Conservation (phyloP, 139 green algal genomes). For the Eudorina sp. region DNA sequence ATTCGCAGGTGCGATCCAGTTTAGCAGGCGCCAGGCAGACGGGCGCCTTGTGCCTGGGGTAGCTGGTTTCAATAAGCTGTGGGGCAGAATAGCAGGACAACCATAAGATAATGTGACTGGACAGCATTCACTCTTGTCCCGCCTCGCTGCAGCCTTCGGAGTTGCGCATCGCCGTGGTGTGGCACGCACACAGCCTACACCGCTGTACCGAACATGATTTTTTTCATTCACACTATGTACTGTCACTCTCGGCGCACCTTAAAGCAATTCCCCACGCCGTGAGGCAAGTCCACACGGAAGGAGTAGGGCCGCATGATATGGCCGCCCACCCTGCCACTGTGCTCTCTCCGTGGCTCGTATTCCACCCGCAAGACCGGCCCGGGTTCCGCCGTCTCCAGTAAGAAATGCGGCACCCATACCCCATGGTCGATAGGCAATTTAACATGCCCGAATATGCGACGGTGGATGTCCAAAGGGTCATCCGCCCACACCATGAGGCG, state of each 20-base stretch:
- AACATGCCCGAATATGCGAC: neutral
- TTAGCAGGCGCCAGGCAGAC: neutral
- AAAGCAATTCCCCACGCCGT: neutral
- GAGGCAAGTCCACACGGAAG: neutral
- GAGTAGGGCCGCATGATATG: neutral
- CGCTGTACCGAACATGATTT: no score
- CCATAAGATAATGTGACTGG: no score
- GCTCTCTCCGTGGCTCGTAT: neutral
- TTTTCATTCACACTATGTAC: no score
- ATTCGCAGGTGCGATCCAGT: neutral
- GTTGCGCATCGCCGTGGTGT: no score
- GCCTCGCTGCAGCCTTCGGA: no score
- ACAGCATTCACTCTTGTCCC: no score
- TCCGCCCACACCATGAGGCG: conserved; percentile 9
- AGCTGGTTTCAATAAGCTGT: conserved; percentile 29
- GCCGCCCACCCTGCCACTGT: neutral
- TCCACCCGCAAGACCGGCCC: neutral
- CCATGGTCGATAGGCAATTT: neutral
- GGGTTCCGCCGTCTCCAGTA: neutral
- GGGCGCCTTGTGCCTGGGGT: conserved; percentile 30
- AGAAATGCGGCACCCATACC: neutral
- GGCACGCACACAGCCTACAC: no score
- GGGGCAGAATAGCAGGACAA: no score
- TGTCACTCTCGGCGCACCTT: no score
- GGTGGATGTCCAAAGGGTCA: neutral